These are phyloP conservation scores for Persicaria maculosa DNA, from an alignment of 148 eudicot species.

Conservation along the genomic window DNA sequence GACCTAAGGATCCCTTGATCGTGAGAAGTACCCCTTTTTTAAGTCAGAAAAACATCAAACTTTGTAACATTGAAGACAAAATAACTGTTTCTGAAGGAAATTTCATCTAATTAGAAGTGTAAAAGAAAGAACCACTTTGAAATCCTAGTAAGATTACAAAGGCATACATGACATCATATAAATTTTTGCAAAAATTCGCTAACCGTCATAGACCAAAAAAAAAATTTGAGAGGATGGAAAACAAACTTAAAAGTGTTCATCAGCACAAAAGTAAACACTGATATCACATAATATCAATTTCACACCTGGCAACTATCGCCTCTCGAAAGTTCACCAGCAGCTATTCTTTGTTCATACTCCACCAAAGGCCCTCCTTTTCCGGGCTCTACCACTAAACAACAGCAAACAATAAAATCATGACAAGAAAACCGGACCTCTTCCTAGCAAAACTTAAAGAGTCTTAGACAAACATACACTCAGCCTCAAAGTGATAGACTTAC, in stretches of 20 bases:
- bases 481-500: constrained; percentile 23
- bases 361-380: constrained; percentile 64
- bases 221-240: not conserved
- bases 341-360: constrained; percentile 81
- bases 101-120: not conserved
- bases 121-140: not conserved
- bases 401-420: constrained; percentile 12
- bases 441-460: not conserved
- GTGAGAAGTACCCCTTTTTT: not conserved
- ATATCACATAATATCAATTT: not conserved
- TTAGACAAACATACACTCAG: not conserved
- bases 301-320: constrained; percentile 86
- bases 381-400: constrained; percentile 26
- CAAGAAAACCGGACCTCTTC: not conserved
- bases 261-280: not conserved
- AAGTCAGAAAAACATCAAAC: not conserved
- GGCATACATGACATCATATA: not conserved
- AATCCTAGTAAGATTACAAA: not conserved
- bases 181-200: not conserved
- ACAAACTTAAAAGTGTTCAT: not conserved
- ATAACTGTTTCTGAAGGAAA: not conserved
- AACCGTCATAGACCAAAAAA: not conserved
- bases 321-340: constrained; percentile 77
- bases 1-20: not conserved
- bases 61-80: not conserved